These are phyloP conservation scores for Lactarius hatsudake DNA, from an alignment of 768 basidiomycete species.

Conservation along the genomic window DNA sequence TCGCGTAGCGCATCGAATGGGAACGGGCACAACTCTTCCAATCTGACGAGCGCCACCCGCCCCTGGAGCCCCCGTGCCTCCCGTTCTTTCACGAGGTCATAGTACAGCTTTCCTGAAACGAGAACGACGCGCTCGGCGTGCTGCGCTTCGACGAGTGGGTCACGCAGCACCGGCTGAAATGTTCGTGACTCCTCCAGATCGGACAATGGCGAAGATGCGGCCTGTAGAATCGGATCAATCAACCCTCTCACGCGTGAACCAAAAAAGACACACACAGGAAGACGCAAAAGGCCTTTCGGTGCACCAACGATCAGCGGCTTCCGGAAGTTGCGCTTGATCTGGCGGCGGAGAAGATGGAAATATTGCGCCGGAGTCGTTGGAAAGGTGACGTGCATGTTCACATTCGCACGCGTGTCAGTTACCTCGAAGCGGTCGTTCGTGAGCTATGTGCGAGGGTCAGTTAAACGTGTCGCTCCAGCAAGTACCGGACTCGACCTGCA, in stretches of 20 bases:
- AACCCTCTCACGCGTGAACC: background rate
- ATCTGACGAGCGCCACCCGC: constrained; percentile 64
- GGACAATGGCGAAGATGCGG: constrained; percentile 63
- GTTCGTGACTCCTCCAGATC: constrained; percentile 58
- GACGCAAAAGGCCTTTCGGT: constrained; percentile 79
- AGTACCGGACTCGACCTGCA: constrained; percentile 55
- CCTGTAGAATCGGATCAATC: constrained; percentile 41
- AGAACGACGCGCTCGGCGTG: constrained; percentile 65
- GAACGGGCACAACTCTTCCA: constrained; percentile 89
- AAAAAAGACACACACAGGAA: constrained; percentile 53
- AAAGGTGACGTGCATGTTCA: constrained; percentile 84
- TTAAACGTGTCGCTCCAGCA: constrained; percentile 2
- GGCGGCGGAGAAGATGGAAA: constrained; percentile 88
- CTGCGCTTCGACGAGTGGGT: constrained; percentile 39
- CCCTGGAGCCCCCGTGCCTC: constrained; percentile 45
- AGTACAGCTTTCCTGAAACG: constrained; percentile 83
- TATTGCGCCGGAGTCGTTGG: constrained; percentile 90
- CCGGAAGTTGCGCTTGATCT: constrained; percentile 79
- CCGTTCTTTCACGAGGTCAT: constrained; percentile 77
- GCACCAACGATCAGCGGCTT: constrained; percentile 83
- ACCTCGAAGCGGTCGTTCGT: constrained; percentile 64
- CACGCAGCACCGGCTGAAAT: constrained; percentile 69
- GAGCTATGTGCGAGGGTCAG: constrained; percentile 45
- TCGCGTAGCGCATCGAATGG: constrained; percentile 58
- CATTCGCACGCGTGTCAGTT: constrained; percentile 40